Conservation (phyloP, 306 rosid genomes). For the Vigna hirtella region DNA sequence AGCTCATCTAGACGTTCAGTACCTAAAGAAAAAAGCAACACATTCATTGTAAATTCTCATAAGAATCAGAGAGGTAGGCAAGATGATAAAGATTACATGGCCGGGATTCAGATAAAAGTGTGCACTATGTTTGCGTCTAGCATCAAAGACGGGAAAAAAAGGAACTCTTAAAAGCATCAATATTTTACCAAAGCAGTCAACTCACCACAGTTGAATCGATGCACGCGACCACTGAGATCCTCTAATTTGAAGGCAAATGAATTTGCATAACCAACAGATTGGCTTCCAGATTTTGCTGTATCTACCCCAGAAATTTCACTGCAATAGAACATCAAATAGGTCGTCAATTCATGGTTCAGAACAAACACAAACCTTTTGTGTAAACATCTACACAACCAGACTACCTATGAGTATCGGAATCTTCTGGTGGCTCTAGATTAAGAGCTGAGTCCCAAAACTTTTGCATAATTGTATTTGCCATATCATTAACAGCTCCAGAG, state of each 20-base stretch:
- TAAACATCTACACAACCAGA: constrained; percentile 31
- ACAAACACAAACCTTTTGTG: constrained; percentile 27
- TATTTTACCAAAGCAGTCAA: constrained; percentile 33
- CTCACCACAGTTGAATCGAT: constrained; percentile 86
- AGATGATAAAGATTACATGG: constrained; percentile 1
- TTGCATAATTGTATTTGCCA: constrained; percentile 92
- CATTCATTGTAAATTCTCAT: constrained; percentile 3
- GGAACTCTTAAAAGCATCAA: constrained; percentile 12
- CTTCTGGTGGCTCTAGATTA: constrained; percentile 86
- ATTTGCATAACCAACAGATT: constrained; percentile 71
- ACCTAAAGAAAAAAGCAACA: constrained; percentile 55
- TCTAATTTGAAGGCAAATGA: constrained; percentile 83
- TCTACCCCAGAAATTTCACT: constrained; percentile 82
- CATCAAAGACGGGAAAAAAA: constrained; percentile 12
- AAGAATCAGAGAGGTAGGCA: constrained; percentile 20
- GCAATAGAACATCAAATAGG: constrained; percentile 46
- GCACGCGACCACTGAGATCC: constrained; percentile 81
- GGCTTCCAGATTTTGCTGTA: constrained; percentile 56
- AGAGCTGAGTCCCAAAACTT: constrained; percentile 97
- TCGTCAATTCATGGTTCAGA: constrained; percentile 32
- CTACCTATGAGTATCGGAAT: constrained; percentile 85
- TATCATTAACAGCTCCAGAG: constrained; percentile 77
- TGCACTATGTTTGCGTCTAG: constrained; percentile 10
- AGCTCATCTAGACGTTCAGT: constrained; percentile 75
- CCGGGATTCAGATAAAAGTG: constrained; percentile 27